Conservation (phyloP, 495 filamentous ascomycete genomes). For the Hypoxylon fragiforme region DNA sequence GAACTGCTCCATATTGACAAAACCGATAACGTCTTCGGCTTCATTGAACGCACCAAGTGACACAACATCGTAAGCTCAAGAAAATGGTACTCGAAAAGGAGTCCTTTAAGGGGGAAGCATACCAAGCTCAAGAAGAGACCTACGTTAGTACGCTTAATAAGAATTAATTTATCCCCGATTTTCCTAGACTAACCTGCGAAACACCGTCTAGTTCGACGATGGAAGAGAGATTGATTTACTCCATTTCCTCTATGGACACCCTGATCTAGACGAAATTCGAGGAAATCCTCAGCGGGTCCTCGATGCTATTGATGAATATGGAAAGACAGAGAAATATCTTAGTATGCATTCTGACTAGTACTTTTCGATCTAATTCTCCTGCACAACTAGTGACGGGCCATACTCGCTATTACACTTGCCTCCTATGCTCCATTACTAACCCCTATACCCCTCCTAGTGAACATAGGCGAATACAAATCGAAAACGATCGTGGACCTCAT, state of each 20-base stretch:
- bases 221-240: constrained; percentile 75
- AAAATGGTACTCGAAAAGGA: constrained; percentile 1
- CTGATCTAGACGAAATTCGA: constrained; percentile 57
- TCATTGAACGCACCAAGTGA: not conserved
- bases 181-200: not conserved
- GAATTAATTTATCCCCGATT: not conserved
- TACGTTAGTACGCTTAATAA: constrained; percentile 24
- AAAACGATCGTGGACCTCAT: constrained; percentile 68
- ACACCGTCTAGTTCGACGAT: constrained; percentile 57
- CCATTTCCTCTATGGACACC: constrained; percentile 64
- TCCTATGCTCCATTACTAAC: no score
- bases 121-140: constrained; percentile 27
- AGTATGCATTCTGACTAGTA: constrained; percentile 35
- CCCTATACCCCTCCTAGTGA: constrained; percentile 48
- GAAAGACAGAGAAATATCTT: constrained; percentile 63
- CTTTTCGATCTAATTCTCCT: no score
- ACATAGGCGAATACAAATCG: constrained; percentile 74
- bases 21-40: not conserved
- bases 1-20: constrained; percentile 35
- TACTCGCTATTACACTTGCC: no score
- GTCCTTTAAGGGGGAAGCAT: constrained; percentile 19
- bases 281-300: constrained; percentile 67
- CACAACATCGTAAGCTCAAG: no score
- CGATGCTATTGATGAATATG: constrained; percentile 72
- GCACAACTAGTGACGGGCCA: no score